Evolutionary conservation across 768 basidiomycete genomes (phyloP).

Genomic region (Lactifluus rugatus): DNA sequence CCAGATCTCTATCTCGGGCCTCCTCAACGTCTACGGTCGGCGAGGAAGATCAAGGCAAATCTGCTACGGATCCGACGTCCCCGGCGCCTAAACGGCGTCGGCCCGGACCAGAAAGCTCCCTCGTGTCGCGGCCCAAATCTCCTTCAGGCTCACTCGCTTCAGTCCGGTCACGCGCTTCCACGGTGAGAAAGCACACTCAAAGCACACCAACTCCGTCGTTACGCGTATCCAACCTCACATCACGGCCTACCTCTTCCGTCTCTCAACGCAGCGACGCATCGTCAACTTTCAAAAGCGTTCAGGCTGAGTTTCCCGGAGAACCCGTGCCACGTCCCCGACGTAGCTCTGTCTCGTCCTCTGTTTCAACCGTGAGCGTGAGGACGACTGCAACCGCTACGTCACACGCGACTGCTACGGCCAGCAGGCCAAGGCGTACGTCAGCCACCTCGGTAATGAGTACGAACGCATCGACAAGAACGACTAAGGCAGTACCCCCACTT

Average conservation of each 20-base stretch:
- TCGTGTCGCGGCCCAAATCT: constrained; percentile 17
- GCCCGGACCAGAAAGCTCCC: constrained; percentile 8
- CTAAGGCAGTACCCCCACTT: constrained; percentile 13
- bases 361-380: constrained; percentile 25
- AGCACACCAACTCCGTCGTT: constrained; percentile 17
- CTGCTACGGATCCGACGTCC: neutral
- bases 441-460: constrained; percentile 13
- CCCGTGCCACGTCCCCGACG: constrained; percentile 26
- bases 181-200: constrained; percentile 27
- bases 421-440: constrained; percentile 15
- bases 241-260: constrained; percentile 21
- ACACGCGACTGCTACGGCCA: constrained; percentile 7
- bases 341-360: constrained; percentile 26
- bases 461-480: constrained; percentile 13
- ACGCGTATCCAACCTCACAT: constrained; percentile 15
- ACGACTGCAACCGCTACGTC: constrained; percentile 24
- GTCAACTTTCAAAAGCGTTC: constrained; percentile 39
- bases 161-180: constrained; percentile 30
- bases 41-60: constrained; percentile 7
- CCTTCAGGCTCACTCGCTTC: constrained; percentile 31
- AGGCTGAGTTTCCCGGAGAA: constrained; percentile 29
- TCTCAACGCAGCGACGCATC: constrained; percentile 31
- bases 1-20: constrained; percentile 15
- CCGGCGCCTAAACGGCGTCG: constrained; percentile 9
- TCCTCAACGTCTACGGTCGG: constrained; percentile 14